Base-by-base conservation (phyloP, 345 rosid species). In the Lepidium sativum region DNA sequence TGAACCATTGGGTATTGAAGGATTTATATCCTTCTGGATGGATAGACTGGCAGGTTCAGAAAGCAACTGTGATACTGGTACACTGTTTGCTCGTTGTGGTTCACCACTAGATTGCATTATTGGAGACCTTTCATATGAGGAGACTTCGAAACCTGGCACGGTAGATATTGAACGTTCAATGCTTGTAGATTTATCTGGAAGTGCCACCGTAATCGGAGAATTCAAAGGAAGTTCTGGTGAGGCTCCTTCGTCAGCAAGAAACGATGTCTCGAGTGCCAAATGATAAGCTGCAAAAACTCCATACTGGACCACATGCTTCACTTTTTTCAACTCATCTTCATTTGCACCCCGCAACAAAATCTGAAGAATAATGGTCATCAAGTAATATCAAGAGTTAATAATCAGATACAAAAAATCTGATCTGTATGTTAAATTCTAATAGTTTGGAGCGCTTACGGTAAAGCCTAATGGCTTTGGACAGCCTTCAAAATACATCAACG, bases 221-320 rank as follows among this genome's bases (percentile, higher is more conserved):
- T 79, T 82, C 70, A 91, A 49, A 31, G 92, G 94, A 57, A 86
- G 82, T 54, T 86, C 95, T 50, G 97, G 99, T 56, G 91, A 77
- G 27, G 99, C 99, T 53, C 99, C 90, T 80, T 95, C 99, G 63
- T 95, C 99, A 27, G 97, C 99, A 68, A 95, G 91, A 73, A 95
- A 95, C 25, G 96, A 95, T 40, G 96, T 95, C 81, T 91, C 96
- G 48, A 86, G 50, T 47, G 92, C 99, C 80, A 95, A 70, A 75
- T 95, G 99, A 80, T 95, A 91, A 45, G 99, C 99, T 54, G 99
- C 99, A 73, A 95, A 95, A 71, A 95, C 78, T 65, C 99, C 99
- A 77, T 95, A 95, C 43, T 95, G 96, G 67, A 91, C 91, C 59
- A 95, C 96, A 69, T 88, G 96, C 82, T 95, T 95, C 63, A 95